A percentile compares a stretch with the other conserved stretches of the same genome.
Conservation (phyloP, 768 basidiomycete genomes). For the Naganishia vishniacii region DNA sequence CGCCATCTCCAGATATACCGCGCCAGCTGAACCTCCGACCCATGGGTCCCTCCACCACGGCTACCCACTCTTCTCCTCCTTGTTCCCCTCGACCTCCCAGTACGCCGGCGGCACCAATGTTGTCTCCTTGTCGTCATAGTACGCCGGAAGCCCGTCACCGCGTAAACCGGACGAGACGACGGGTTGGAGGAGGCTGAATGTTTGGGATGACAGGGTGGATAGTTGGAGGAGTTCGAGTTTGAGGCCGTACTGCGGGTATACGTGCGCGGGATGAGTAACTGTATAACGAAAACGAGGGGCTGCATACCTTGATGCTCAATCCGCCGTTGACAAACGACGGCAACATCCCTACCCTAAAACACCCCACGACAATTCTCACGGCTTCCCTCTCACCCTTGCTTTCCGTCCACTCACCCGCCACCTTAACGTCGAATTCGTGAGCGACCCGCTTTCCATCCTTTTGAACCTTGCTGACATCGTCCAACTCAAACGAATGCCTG, state of each 20-base stretch:
- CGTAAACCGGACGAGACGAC: slow-evolving; percentile 10
- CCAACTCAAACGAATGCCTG: not conserved
- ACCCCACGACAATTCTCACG: not conserved
- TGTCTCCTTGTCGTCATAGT: not conserved
- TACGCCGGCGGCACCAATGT: slow-evolving; percentile 5
- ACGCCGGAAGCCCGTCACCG: slow-evolving; percentile 1
- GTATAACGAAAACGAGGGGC: not conserved
- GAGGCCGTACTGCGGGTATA: slow-evolving; percentile 1
- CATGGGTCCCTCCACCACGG: too few species aligned
- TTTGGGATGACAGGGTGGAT: not conserved
- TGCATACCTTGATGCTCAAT: slow-evolving; percentile 1
- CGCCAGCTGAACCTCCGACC: too few species aligned
- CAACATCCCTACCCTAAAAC: slow-evolving; percentile 14
- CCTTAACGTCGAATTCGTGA: not conserved
- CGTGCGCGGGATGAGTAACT: not conserved
- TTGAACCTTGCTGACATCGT: not conserved
- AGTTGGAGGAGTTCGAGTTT: not conserved
- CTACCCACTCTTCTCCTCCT: too few species aligned
- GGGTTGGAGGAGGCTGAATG: slow-evolving; percentile 1
- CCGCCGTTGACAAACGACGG: slow-evolving; percentile 16
- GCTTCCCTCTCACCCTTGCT: not conserved
- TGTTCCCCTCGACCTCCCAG: slow-evolving; percentile 1
- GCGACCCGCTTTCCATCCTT: not conserved
- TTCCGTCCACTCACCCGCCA: not conserved
- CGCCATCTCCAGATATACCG: too few species aligned